Evolutionary conservation across 148 eudicot species (phyloP), one percentile per base, ranked within the genome.

Genomic region (Cornus florida): DNA sequence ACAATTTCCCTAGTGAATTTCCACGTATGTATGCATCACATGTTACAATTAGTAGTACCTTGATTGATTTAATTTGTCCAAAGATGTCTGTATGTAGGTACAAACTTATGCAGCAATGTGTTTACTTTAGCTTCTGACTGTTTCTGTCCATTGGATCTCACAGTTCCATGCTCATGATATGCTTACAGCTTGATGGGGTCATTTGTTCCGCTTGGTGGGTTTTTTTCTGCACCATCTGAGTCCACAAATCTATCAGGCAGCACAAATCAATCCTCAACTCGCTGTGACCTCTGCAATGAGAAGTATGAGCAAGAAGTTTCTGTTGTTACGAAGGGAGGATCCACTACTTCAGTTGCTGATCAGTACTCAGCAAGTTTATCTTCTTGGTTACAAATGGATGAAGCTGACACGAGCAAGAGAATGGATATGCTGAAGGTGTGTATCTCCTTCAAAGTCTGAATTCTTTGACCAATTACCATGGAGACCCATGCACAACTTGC

Each of bases 131-230:
- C 83, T 83, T 82, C 80, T 83, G 82, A 79, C 79, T 74, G 3
- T 65, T 46, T 77, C 14, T 46, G 74, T 75, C 67, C 31, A 71
- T 66, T 76, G 72, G 64, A 87, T 87, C 90, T 91, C 84, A 85
- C 86, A 78, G 86, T 86, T 83, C 83, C 72, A 64, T 87, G 81
- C 80, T 71, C 78, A 71, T 85, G 74, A 82, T 86, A 73, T 83
- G 13, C 78, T 84, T 85, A 69, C 92, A 92, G 97, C 86, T 92
- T 96, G 88, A 85, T 93, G 97, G 93, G 93, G 83, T 96, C 99
- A 73, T 96, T 96, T 87, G 95, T 96, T 84, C 99, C 98, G 68
- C 87, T 96, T 87, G 99, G 97, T 72, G 99, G 99, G 60, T 96
- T 92, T 87, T 94, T 93, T 79, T 73, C 98, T 67, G 79, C 85